Conservation (phyloP, 2,329 filamentous ascomycete species). For the Aspergillus sp. region DNA sequence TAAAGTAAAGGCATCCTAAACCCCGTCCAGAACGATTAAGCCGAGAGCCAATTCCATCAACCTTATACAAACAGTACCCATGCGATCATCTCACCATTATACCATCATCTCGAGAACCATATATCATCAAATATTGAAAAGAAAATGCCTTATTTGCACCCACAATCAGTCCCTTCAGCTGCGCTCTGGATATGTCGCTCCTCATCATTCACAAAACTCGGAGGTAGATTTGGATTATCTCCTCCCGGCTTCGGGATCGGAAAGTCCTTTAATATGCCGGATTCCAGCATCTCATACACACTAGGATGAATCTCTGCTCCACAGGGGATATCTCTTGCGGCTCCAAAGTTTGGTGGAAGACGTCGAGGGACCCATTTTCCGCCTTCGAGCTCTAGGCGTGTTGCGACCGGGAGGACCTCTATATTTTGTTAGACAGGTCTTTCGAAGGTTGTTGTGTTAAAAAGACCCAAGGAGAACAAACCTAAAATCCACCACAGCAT, state of each 20-base stretch:
- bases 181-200: neutral
- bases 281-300: constrained; percentile 33
- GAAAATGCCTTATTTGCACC: neutral
- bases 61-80: neutral
- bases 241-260: constrained; percentile 20
- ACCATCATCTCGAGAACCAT: neutral
- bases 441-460: neutral
- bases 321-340: constrained; percentile 37
- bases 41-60: neutral
- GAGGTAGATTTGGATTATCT: constrained; percentile 19
- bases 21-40: neutral
- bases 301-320: constrained; percentile 37
- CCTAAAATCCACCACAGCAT: constrained; percentile 43
- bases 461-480: constrained; percentile 17
- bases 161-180: neutral
- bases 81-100: neutral
- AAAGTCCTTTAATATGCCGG: constrained; percentile 27
- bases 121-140: neutral
- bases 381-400: constrained; percentile 40
- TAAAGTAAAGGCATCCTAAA: neutral
- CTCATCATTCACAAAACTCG: constrained; percentile 6
- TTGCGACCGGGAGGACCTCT: constrained; percentile 44
- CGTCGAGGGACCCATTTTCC: constrained; percentile 41
- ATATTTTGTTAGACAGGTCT: neutral
- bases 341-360: constrained; percentile 42